Evolutionary conservation across 139 green algal species (phyloP).

Genomic region (Gonium pectorale): DNA sequence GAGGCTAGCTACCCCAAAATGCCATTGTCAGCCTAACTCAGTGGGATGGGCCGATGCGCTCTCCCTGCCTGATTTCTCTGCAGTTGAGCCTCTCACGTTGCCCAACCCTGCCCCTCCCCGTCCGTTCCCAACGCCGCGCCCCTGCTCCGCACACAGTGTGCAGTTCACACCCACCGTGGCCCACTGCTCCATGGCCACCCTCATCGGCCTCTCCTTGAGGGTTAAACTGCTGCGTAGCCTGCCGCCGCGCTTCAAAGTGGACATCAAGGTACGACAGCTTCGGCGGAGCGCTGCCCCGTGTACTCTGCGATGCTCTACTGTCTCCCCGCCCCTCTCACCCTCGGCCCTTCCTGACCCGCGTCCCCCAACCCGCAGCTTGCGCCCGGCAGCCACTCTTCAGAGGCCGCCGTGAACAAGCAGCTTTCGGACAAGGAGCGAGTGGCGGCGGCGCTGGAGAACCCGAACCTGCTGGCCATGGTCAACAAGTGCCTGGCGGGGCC

Average conservation of each 20-base stretch:
- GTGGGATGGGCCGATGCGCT: no score
- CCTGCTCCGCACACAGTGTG: conserved; percentile 75
- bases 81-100: no score
- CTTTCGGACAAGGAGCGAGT: conserved; percentile 98
- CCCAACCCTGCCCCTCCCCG: no score
- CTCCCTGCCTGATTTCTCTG: no score
- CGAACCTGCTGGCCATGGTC: conserved; percentile 93
- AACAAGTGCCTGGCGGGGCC: conserved; percentile 79
- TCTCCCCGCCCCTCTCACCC: no score
- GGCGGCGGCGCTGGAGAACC: conserved; percentile 97
- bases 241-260: conserved; percentile 92
- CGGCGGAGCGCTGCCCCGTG: no score
- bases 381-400: conserved; percentile 86
- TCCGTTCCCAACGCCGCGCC: no score
- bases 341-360: no score
- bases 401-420: conserved; percentile 98
- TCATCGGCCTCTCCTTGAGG: conserved; percentile 97
- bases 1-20: no score
- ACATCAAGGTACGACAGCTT: conserved; percentile 78
- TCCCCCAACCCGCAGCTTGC: conserved; percentile 56
- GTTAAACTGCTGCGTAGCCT: conserved; percentile 92
- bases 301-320: no score
- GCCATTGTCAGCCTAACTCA: no score
- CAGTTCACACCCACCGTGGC: conserved; percentile 91
- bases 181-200: conserved; percentile 98